phyloP scores from a whole-genome alignment of 179 eudicot species.

The Monotropa hypopitys region DNA sequence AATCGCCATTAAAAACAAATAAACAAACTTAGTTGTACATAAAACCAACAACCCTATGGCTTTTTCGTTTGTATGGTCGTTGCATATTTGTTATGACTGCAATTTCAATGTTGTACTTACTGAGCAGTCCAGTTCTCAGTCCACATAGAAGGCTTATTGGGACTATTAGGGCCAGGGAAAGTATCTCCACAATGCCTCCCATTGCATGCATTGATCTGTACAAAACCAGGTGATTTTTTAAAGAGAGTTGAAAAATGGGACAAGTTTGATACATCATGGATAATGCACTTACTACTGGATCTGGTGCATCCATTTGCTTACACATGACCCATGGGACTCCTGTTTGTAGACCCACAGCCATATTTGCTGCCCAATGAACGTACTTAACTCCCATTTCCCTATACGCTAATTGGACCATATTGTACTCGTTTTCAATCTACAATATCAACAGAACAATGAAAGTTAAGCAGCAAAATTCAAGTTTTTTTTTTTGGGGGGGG shows the following conservation, averaged over 20 bases:
- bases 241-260: background rate
- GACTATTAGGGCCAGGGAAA: conserved; percentile 64
- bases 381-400: conserved; percentile 35
- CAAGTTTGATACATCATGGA: background rate
- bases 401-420: conserved; percentile 50
- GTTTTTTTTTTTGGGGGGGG: background rate
- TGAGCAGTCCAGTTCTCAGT: conserved; percentile 99
- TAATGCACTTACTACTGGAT: conserved; percentile 33
- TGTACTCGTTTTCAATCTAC: conserved; percentile 86
- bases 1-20: background rate
- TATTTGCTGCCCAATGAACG: conserved; percentile 65
- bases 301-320: conserved; percentile 80
- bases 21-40: background rate
- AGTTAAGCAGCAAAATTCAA: background rate
- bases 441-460: background rate
- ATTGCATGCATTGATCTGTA: conserved; percentile 86
- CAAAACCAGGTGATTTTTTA: background rate
- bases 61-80: background rate
- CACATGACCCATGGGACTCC: conserved; percentile 97
- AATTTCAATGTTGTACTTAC: conserved; percentile 27
- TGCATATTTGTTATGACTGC: background rate
- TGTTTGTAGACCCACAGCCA: conserved; percentile 45
- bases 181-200: conserved; percentile 95
- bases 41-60: background rate
- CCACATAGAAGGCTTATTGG: conserved; percentile 78